Conservation (phyloP, 2,329 filamentous ascomycete species). For the Claviceps purpurea region DNA sequence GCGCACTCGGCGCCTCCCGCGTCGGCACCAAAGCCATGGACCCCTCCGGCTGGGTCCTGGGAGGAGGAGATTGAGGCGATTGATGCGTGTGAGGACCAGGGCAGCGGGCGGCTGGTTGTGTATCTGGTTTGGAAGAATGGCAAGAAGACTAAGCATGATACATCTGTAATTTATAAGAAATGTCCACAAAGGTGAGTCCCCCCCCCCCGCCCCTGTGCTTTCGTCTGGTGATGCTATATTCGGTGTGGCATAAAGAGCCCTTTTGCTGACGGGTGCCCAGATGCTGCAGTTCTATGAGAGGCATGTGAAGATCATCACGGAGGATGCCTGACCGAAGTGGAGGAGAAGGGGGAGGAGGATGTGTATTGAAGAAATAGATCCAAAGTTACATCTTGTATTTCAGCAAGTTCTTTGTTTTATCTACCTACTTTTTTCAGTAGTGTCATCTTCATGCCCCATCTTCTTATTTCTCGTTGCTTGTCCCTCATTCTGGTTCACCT, state of each 20-base stretch:
- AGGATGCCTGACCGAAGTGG: conserved; percentile 15
- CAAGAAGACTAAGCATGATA: conserved; percentile 59
- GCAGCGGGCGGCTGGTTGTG: conserved; percentile 45
- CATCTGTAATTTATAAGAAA: conserved; percentile 55
- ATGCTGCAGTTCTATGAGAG: conserved; percentile 48
- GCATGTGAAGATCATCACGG: conserved; percentile 39
- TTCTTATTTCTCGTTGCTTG: too few relatives aligned
- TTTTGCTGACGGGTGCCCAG: conserved; percentile 17
- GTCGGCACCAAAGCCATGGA: conserved; percentile 37
- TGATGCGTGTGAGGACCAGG: conserved; percentile 57
- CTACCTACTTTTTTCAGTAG: too few relatives aligned
- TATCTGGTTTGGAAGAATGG: conserved; percentile 64
- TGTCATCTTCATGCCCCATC: too few relatives aligned
- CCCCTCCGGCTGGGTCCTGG: conserved; percentile 61
- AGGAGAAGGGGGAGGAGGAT: background rate
- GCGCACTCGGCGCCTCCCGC: conserved; percentile 33
- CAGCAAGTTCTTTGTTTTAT: too few relatives aligned
- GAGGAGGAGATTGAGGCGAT: conserved; percentile 59
- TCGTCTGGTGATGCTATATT: background rate
- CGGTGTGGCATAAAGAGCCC: background rate
- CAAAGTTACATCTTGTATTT: too few relatives aligned
- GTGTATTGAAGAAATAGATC: too few relatives aligned
- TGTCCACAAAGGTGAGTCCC: conserved; percentile 56
- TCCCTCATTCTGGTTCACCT: too few relatives aligned
- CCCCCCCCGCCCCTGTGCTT: background rate